Evolutionary conservation across 352 stramenopile species (phyloP).

Genomic region (Phytophthora megakarya): DNA sequence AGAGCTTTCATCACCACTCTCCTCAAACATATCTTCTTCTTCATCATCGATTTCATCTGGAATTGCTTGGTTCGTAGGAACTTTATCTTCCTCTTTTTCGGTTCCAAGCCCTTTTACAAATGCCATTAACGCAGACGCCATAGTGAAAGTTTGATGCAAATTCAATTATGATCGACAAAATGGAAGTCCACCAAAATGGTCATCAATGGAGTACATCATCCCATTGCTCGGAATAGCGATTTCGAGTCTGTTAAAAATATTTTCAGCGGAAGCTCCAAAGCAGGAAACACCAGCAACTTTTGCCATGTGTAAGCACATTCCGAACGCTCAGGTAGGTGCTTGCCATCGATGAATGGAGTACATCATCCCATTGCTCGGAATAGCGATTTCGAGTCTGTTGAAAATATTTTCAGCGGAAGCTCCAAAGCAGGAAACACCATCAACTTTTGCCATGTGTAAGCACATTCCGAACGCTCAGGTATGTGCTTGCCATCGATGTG

Average conservation of each 20-base stretch:
- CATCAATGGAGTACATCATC: constrained; percentile 6
- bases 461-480: constrained; percentile 49
- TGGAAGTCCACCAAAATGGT: neutral
- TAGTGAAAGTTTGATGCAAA: constrained; percentile 15
- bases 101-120: constrained; percentile 40
- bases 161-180: constrained; percentile 5
- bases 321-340: constrained; percentile 37
- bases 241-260: neutral
- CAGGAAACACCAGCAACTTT: neutral
- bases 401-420: neutral
- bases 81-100: constrained; percentile 24
- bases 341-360: neutral
- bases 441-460: constrained; percentile 63
- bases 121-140: constrained; percentile 48
- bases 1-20: constrained; percentile 29
- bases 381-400: constrained; percentile 1
- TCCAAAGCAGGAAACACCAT: neutral
- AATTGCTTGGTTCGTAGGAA: neutral
- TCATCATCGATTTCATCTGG: constrained; percentile 22
- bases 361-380: constrained; percentile 28
- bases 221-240: constrained; percentile 23
- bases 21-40: constrained; percentile 42
- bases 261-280: neutral
- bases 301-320: constrained; percentile 60
- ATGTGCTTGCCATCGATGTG: neutral